A percentile compares a stretch with the other conserved stretches of the same genome.
phyloP scores from a whole-genome alignment of 129 eudicot species.

The Ambrosia trifida region DNA sequence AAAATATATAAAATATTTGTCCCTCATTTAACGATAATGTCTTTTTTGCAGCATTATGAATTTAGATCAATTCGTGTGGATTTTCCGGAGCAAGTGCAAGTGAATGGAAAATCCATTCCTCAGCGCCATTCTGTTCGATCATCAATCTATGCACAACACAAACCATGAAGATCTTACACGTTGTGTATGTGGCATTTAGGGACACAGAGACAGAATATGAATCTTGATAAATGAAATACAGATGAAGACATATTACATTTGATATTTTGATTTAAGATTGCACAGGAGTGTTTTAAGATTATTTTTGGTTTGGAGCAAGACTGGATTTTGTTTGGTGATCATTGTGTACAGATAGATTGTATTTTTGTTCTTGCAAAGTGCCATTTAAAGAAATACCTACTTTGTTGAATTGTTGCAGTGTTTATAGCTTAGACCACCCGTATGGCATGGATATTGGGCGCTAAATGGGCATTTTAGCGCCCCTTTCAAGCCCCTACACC shows the following conservation, averaged over 20 bases:
- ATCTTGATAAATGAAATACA: slow-evolving; percentile 15
- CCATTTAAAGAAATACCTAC: background rate
- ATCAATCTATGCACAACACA: slow-evolving; percentile 76
- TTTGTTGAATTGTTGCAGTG: background rate
- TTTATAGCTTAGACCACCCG: too few species aligned
- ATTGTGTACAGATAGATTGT: slow-evolving; percentile 21
- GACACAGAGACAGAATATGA: background rate
- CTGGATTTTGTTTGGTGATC: slow-evolving; percentile 5
- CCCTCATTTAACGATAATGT: background rate
- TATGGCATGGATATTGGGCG: too few species aligned
- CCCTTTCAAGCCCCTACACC: too few species aligned
- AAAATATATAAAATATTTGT: background rate
- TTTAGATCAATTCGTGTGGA: slow-evolving; percentile 89
- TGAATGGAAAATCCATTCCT: slow-evolving; percentile 72
- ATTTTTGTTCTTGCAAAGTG: background rate
- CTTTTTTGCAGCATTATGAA: slow-evolving; percentile 54
- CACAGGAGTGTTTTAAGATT: slow-evolving; percentile 11
- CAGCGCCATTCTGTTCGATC: slow-evolving; percentile 51
- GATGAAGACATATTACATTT: slow-evolving; percentile 1
- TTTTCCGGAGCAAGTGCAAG: slow-evolving; percentile 76
- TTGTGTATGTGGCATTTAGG: slow-evolving; percentile 10
- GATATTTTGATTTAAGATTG: background rate
- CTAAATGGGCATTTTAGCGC: too few species aligned
- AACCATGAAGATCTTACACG: slow-evolving; percentile 42
- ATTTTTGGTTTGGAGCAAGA: slow-evolving; percentile 19